These are phyloP conservation scores for Limonium bicolor DNA, from an alignment of 148 eudicot genomes.

Conservation along the genomic window DNA sequence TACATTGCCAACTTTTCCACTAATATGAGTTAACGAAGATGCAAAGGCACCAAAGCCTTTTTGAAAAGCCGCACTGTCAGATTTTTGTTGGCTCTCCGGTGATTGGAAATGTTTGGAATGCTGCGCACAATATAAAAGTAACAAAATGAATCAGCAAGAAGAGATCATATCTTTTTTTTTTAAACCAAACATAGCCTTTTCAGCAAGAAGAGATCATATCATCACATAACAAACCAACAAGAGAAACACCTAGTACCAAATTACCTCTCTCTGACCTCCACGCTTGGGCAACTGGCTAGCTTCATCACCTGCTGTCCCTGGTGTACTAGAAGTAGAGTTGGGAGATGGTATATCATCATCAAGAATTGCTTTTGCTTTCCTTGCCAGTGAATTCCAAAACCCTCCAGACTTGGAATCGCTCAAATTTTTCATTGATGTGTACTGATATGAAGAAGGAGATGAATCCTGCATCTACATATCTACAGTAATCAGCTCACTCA, in stretches of 20 bases:
- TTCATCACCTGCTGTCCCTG: conserved; percentile 6
- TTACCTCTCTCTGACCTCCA: too few relatives aligned
- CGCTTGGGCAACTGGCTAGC: too few relatives aligned
- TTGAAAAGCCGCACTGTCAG: conserved; percentile 37
- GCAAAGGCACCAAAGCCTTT: conserved; percentile 62
- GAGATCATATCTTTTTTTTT: background rate
- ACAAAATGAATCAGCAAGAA: too few relatives aligned
- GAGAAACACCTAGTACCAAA: too few relatives aligned
- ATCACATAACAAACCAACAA: too few relatives aligned
- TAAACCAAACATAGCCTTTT: background rate
- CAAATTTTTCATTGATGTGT: background rate
- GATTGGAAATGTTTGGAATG: conserved; percentile 11
- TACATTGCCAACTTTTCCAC: conserved; percentile 62
- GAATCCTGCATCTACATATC: conserved; percentile 3
- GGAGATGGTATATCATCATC: conserved; percentile 1
- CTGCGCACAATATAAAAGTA: too few relatives aligned
- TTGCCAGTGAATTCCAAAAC: conserved; percentile 5
- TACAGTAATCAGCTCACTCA: too few relatives aligned
- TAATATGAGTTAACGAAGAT: conserved; percentile 51
- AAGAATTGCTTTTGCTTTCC: conserved; percentile 5
- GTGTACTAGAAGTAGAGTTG: conserved; percentile 6
- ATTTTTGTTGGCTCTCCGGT: conserved; percentile 21
- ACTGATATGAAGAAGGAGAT: too few relatives aligned
- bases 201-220: background rate
- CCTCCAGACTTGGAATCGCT: conserved; percentile 1